Base-by-base conservation (phyloP, 139 green algal genomes). In the Chlamydomonas sphaeroides region DNA sequence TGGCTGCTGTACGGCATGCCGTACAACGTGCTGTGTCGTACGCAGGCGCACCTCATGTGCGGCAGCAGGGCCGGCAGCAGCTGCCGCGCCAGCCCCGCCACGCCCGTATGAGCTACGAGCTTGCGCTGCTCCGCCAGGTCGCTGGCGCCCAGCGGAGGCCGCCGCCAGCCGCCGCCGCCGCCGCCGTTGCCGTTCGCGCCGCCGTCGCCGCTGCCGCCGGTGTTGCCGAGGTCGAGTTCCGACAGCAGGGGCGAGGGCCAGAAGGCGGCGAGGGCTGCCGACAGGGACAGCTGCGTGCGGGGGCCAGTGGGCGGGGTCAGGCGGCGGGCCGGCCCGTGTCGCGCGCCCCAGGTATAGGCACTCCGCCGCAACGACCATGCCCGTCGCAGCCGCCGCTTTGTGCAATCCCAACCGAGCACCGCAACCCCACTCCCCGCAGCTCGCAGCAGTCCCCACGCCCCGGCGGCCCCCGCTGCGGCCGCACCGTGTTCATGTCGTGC, bases 71-170 rank as follows among this genome's bases (percentile, higher is more conserved):
- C 61, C 39, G 78, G 57, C 51, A 85, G 86, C 67, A 91, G 65
- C 35, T 72, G 59, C 42, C 65, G 25, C 0, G 83, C 78, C 45
- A 90, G 63, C 11, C 45, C 48, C 33, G 86, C 76, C 48, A 91
- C 85, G 10, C 90, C 90, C 70, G 72, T 61, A 83, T 94, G 91
- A 10, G 90, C 90, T 32, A 91, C 74, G n/a, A 93, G 76, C 26
- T 73, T n/a, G n/a, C n/a, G n/a, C n/a, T n/a, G n/a, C n/a, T n/a
- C n/a, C n/a, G n/a, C n/a, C n/a, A n/a, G n/a, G n/a, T n/a, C n/a
- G n/a, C n/a, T n/a, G 18, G 67, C 86, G 32, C 25, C 20, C 10
- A 32, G 48, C 1, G 59, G 49, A 32, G 78, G 88, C n/a, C n/a
- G n/a, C n/a, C n/a, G n/a, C 17, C 68, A 33, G 33, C 77, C 36